These are phyloP conservation scores for Coelastrella sp. DNA, from an alignment of 139 green algal genomes.

Conservation along the genomic window DNA sequence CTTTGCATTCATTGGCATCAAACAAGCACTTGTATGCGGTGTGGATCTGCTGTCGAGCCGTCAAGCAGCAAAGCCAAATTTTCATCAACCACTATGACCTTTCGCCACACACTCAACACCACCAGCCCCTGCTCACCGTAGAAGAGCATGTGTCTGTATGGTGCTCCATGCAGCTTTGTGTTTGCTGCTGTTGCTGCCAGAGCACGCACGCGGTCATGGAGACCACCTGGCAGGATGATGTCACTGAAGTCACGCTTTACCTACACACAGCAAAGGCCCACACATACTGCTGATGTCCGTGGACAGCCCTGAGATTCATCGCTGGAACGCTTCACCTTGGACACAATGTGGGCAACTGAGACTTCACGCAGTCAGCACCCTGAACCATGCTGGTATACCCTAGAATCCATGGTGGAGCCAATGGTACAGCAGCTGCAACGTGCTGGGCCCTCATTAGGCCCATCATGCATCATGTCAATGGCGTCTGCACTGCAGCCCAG, in stretches of 20 bases:
- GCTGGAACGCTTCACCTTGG: too few relatives aligned
- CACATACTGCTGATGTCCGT: too few relatives aligned
- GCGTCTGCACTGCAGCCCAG: not conserved
- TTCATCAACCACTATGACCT: not conserved
- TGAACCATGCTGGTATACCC: not conserved
- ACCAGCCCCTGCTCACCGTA: conserved; percentile 47
- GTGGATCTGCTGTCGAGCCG: not conserved
- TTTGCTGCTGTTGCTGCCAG: conserved; percentile 92
- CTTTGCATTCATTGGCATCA: too few relatives aligned
- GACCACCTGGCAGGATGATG: conserved; percentile 84
- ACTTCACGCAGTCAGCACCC: too few relatives aligned
- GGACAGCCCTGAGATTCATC: too few relatives aligned
- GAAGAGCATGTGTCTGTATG: conserved; percentile 98
- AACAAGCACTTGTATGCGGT: too few relatives aligned
- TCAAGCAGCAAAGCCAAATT: too few relatives aligned
- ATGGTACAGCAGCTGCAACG: too few relatives aligned
- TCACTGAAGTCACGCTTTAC: conserved; percentile 88
- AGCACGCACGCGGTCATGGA: conserved; percentile 90
- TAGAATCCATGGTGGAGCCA: not conserved
- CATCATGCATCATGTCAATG: not conserved
- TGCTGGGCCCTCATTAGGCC: not conserved
- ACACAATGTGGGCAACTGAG: too few relatives aligned
- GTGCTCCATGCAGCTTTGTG: conserved; percentile 92
- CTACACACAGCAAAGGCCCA: not conserved
- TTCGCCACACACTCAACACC: too few relatives aligned